phyloP scores from a whole-genome alignment of 495 filamentous ascomycete genomes.

The Lentithecium fluviatile region DNA sequence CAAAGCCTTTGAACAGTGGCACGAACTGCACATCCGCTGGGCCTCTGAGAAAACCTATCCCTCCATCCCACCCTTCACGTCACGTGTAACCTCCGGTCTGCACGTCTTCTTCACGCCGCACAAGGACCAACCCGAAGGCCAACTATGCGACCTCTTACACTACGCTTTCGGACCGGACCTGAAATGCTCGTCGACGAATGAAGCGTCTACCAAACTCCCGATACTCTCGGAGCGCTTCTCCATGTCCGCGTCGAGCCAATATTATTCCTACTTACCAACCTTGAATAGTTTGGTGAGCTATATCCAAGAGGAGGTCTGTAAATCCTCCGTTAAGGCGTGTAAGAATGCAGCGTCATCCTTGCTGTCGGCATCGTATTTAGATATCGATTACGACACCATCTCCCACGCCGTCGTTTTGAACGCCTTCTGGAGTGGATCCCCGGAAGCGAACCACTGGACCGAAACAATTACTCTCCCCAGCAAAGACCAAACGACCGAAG shows the following conservation, averaged over 20 bases:
- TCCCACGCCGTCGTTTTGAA: slow-evolving; percentile 63
- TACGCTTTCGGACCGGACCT: slow-evolving; percentile 59
- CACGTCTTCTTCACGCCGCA: slow-evolving; percentile 76
- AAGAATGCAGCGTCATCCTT: slow-evolving; percentile 39
- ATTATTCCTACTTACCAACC: slow-evolving; percentile 59
- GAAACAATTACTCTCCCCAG: slow-evolving; percentile 48
- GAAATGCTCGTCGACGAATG: slow-evolving; percentile 40
- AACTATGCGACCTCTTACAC: slow-evolving; percentile 62
- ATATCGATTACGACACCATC: slow-evolving; percentile 74
- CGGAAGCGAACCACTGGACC: slow-evolving; percentile 51
- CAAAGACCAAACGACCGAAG: slow-evolving; percentile 59
- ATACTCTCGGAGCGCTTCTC: slow-evolving; percentile 65
- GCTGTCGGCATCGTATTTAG: slow-evolving; percentile 61
- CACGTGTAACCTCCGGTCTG: slow-evolving; percentile 74
- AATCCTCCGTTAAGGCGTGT: slow-evolving; percentile 1
- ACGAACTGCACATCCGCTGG: slow-evolving; percentile 82
- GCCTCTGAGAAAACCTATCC: slow-evolving; percentile 57
- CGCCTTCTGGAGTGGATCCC: slow-evolving; percentile 57
- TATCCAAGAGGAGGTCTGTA: slow-evolving; percentile 58
- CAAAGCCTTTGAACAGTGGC: slow-evolving; percentile 60
- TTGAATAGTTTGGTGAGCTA: slow-evolving; percentile 58
- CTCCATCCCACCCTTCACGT: slow-evolving; percentile 65
- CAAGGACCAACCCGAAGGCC: slow-evolving; percentile 42
- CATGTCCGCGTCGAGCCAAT: slow-evolving; percentile 66
- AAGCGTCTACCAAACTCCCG: slow-evolving; percentile 64